Base-by-base conservation (phyloP, 495 filamentous ascomycete species). In the Xylaria venustula region DNA sequence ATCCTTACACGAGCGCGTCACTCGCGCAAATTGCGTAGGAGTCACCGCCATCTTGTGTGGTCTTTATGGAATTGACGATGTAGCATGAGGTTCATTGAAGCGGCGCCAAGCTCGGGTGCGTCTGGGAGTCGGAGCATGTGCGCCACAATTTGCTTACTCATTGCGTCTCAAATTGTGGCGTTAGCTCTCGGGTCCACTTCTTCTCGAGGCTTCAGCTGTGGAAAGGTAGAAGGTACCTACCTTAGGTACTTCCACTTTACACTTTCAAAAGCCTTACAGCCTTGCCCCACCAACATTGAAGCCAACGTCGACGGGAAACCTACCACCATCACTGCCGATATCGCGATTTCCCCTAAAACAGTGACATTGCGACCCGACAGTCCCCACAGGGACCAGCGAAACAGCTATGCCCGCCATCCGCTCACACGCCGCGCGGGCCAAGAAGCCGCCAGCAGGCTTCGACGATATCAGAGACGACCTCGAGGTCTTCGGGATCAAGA, bases 391-490 rank as follows among this genome's bases (percentile, higher is more conserved):
- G 5, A 34, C 30, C 30, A 34, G 30, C 42, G 40, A 47, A 44
- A 34, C 65, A 53, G 83, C 44, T 25, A 97, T 99, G 94, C 93
- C 94, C 56, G 88, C 93, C 6, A 86, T 96, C 57, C 87, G 94
- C 67, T 49, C 69, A 11, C 78, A 83, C 50, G 80, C 86, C 41
- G 89, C 87, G 73, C 87, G 89, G 72, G 37, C 62, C 54, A 98
- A 97, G 79, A 85, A 94, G 60, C 94, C 94, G 41, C 94, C 94
- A 40, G 92, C 89, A 17, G 94, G 94, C 71, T 99, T 98, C 83
- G 88, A 90, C 63, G 94, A 98, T 71, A 90, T 98, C 70, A 92
- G 98, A 76, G 93, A 97, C 74, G 96, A 93, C 60, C 87, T 98
- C 26, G 85, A 98, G 22, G 90, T 97, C 64, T 98, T 98, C 77